These are phyloP conservation scores for Vitis riparia DNA, from an alignment of 164 flowering plant species.

Conservation along the genomic window DNA sequence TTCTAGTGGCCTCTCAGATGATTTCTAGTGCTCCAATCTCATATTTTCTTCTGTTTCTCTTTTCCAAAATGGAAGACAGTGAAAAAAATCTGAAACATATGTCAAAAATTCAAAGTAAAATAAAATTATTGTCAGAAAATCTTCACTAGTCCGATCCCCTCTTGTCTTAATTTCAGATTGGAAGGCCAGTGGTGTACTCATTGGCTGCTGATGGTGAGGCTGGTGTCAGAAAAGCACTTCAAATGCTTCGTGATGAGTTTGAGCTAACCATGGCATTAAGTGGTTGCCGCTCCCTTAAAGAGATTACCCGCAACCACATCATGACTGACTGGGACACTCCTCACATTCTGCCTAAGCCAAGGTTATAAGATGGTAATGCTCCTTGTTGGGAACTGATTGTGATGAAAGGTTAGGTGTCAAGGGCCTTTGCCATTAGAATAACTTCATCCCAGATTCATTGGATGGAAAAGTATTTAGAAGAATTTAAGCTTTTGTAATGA, in stretches of 20 bases:
- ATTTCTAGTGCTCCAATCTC: too few species aligned
- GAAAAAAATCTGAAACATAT: too few species aligned
- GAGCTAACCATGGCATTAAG: constrained; percentile 93
- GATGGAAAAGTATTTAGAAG: too few species aligned
- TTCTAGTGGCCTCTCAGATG: too few species aligned
- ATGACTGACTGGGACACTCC: constrained; percentile 61
- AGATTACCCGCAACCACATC: constrained; percentile 82
- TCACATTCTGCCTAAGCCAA: constrained; percentile 30
- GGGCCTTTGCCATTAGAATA: too few species aligned
- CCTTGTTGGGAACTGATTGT: neutral
- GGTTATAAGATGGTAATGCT: constrained; percentile 24
- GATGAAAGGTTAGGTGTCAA: too few species aligned
- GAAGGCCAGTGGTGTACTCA: constrained; percentile 82
- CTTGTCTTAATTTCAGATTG: constrained; percentile 51
- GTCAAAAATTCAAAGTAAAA: too few species aligned
- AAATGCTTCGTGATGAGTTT: constrained; percentile 92
- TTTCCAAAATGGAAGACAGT: too few species aligned
- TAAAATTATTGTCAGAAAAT: too few species aligned
- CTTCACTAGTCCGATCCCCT: neutral
- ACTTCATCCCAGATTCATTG: too few species aligned
- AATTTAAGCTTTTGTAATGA: too few species aligned
- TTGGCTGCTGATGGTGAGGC: constrained; percentile 92
- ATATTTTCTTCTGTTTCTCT: too few species aligned
- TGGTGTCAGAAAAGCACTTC: constrained; percentile 84
- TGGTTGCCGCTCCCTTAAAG: constrained; percentile 83